Evolutionary conservation across 768 basidiomycete genomes (phyloP).

Genomic region (Leccinellum albellum): DNA sequence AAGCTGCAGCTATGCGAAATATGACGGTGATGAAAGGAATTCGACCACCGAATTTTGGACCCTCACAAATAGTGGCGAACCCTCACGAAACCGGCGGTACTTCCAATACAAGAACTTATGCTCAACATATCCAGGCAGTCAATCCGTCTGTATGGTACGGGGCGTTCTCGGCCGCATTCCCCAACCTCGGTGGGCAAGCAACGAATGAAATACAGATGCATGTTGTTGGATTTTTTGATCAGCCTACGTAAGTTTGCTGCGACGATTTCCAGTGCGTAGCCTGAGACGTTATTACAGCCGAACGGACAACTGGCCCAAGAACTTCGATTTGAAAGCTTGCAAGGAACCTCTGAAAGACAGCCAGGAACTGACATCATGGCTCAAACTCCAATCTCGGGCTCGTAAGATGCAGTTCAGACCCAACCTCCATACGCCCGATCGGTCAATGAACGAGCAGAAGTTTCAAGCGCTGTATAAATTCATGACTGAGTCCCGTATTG

Average conservation of each 20-base stretch:
- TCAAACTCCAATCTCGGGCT: slow-evolving; percentile 35
- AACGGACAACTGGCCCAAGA: slow-evolving; percentile 50
- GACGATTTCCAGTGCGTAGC: not conserved
- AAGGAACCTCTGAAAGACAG: slow-evolving; percentile 39
- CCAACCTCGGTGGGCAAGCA: slow-evolving; percentile 35
- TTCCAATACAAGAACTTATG: not conserved
- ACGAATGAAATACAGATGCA: slow-evolving; percentile 37
- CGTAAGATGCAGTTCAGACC: slow-evolving; percentile 40
- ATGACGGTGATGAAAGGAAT: slow-evolving; percentile 43
- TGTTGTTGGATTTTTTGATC: slow-evolving; percentile 23
- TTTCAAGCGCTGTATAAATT: slow-evolving; percentile 41
- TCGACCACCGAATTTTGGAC: slow-evolving; percentile 19
- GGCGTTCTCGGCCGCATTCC: slow-evolving; percentile 39
- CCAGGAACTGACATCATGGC: slow-evolving; percentile 45
- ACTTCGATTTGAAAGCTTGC: slow-evolving; percentile 39
- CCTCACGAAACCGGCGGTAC: slow-evolving; percentile 10
- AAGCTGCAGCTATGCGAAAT: slow-evolving; percentile 41
- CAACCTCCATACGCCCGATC: slow-evolving; percentile 33
- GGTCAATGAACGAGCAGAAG: slow-evolving; percentile 39
- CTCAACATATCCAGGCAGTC: slow-evolving; percentile 2
- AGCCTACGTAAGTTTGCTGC: slow-evolving; percentile 33
- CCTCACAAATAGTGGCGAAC: slow-evolving; percentile 16
- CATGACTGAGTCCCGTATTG: slow-evolving; percentile 42
- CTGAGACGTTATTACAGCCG: slow-evolving; percentile 36
- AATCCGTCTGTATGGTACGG: slow-evolving; percentile 44